Base-by-base conservation (phyloP, 148 eudicot species). In the Cornus kousa region DNA sequence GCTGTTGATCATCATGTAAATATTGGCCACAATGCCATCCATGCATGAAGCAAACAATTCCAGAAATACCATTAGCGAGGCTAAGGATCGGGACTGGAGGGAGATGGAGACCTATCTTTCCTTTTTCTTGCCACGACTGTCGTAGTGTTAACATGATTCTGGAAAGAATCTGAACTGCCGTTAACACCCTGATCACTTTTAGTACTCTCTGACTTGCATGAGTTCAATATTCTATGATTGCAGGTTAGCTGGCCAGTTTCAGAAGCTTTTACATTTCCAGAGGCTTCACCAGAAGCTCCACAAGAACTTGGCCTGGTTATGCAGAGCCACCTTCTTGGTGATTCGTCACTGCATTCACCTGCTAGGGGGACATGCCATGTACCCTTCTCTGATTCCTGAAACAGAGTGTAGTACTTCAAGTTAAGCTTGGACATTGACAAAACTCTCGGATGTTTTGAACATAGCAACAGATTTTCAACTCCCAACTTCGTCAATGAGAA, bases 241-340 rank as follows among this genome's bases (percentile, higher is more conserved):
- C 43, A 17, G 17, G 53, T 3, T 43, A 69, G 67, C 46, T 78
- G 70, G 33, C 67, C 77, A 66, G 1, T 39, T 43, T 57, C 76
- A 37, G 78, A 68, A 79, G 70, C 59, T 17, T 43, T 28, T 32
- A 20, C 37, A 72, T 32, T 55, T 28, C 2, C 69, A 46, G n/a
- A 0, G 39, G 5, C 59, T 71, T 48, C 78, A 73, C 28, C 37
- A 46, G 69, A 74, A 71, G 75, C 69, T 80, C 82, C 79, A 80
- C 39, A 22, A 57, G 78, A 75, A 70, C 72, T 80, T 37, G 80
- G 72, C 70, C 92, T 85, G 4, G 89, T 82, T 50, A 89, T 74
- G 77, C 98, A 94, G 70, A 94, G 91, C 98, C 98, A 94, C 33
- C 74, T 88, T 85, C 96, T 89, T 39, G 81, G 87, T 70, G 82